These are phyloP conservation scores for Hypoxylon perforatum DNA, from an alignment of 495 filamentous ascomycete genomes.

Conservation along the genomic window DNA sequence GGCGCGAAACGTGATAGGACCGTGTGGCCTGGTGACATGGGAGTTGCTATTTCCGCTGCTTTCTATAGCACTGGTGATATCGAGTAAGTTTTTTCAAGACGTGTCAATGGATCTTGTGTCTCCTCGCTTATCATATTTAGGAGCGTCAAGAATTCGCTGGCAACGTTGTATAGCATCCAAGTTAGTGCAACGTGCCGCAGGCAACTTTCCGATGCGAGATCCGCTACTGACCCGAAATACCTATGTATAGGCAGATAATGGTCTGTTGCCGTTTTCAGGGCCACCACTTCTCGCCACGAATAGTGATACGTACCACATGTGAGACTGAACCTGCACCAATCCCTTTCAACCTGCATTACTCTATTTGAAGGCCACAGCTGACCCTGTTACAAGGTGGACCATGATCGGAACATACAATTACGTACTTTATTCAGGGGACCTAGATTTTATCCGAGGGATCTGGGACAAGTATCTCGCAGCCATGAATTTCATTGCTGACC, in stretches of 20 bases:
- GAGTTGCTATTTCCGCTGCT: slow-evolving; percentile 65
- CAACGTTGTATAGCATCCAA: slow-evolving; percentile 70
- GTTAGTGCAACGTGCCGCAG: slow-evolving; percentile 37
- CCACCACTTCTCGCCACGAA: slow-evolving; percentile 66
- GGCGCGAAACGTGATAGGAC: slow-evolving; percentile 69
- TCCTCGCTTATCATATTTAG: slow-evolving; percentile 27
- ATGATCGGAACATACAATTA: slow-evolving; percentile 74
- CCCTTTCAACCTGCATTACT: not conserved
- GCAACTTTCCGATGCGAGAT: not conserved
- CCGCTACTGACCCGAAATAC: slow-evolving; percentile 31
- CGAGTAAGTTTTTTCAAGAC: slow-evolving; percentile 42
- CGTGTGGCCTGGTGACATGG: slow-evolving; percentile 71
- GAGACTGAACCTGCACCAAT: slow-evolving; percentile 27
- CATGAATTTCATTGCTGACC: slow-evolving; percentile 65
- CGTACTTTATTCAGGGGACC: slow-evolving; percentile 67
- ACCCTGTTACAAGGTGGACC: slow-evolving; percentile 50
- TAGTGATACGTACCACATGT: slow-evolving; percentile 73
- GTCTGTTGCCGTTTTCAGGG: slow-evolving; percentile 61
- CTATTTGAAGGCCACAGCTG: not conserved
- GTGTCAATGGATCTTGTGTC: not conserved
- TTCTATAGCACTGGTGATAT: slow-evolving; percentile 70
- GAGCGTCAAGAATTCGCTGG: slow-evolving; percentile 70
- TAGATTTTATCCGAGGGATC: slow-evolving; percentile 58
- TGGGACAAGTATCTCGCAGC: slow-evolving; percentile 64
- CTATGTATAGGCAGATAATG: slow-evolving; percentile 34